Evolutionary conservation across 495 filamentous ascomycete species (phyloP), one percentile per base, ranked within the genome.

Genomic region (Trichodelitschia bisporula): DNA sequence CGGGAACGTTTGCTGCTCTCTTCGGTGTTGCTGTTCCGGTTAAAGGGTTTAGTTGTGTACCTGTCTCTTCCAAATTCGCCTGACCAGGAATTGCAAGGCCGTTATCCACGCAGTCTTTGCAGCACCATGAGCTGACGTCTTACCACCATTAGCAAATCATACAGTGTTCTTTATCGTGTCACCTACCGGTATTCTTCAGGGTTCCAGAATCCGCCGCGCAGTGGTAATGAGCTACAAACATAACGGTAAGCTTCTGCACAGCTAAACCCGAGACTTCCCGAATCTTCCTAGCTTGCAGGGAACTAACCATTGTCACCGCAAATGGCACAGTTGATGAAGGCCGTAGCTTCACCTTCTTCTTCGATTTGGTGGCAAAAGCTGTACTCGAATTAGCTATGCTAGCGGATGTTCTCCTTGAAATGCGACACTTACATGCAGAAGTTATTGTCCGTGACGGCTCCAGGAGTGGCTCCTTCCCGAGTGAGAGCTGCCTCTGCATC

Each of bases 241-340:
- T n/a, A n/a, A n/a, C n/a, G n/a, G n/a, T n/a, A n/a, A n/a, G n/a
- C n/a, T n/a, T n/a, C n/a, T n/a, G n/a, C n/a, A n/a, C n/a, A n/a
- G n/a, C n/a, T n/a, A n/a, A n/a, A n/a, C n/a, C n/a, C n/a, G n/a
- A n/a, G n/a, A n/a, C n/a, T n/a, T n/a, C n/a, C n/a, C n/a, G n/a
- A 29, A 36, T 23, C 30, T 17, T 43, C 37, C 36, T 40, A 41
- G 42, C 36, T 42, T 36, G 21, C 36, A 38, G 36, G 26, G 37
- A 30, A 72, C 79, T 49, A 54, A 95, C 84, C 74, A 56, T 90
- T 78, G 49, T 91, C 77, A 31, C 69, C 75, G 51, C 86, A 95
- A 35, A 71, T 63, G 34, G 51, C 54, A 48, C 84, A 93, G 32
- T 73, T 55, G 25, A 95, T 56, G 45, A 73, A 80, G 34, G 74